Base-by-base conservation (phyloP, 2,329 filamentous ascomycete species). In the Neonectria punicea region DNA sequence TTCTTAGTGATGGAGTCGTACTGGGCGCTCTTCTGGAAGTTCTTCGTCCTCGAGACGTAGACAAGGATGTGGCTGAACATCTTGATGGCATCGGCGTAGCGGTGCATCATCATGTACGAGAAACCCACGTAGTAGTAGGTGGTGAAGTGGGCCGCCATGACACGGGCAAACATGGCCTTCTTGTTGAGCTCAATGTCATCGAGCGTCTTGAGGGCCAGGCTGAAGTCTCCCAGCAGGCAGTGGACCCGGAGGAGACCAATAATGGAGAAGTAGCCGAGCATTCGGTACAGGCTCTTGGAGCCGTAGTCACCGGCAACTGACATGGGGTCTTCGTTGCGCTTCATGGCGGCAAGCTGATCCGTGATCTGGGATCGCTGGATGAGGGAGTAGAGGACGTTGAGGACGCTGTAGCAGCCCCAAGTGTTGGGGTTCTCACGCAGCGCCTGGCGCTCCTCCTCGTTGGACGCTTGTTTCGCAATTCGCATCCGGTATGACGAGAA, bases 101-200 rank as follows among this genome's bases (percentile, higher is more conserved):
- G 93, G 85, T 96, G 94, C 93, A 98, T 97, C 96, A 99, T 99
- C 95, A 99, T 98, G 91, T 99, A 99, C 74, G 93, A 97, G 90
- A 99, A 99, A 74, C 96, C 96, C 69, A 99, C 95, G 81, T 98
- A 98, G 90, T 99, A 99, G 89, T 98, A 99, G 71, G 96, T 99
- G 73, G 95, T 98, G 86, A 98, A 98, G 86, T 99, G 96, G 63
- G 96, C 96, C 59, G 96, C 95, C 96, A 99, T 98, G 80, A 99
- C 96, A 72, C 96, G 93, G 69, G 96, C 95, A 80, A 99, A 99
- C 93, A 98, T 98, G 82, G 96, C 94, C 87, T 98, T 98, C 88
- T 99, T 99, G 88, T 98, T 99, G 77, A 99, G 90, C 88, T 99
- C 96, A 78, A 99, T 98, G 80, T 98, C 95, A 80, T 99, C 96